These are phyloP conservation scores for Phragmites australis DNA, from an alignment of 176 grass and related monocot genomes.

Conservation along the genomic window DNA sequence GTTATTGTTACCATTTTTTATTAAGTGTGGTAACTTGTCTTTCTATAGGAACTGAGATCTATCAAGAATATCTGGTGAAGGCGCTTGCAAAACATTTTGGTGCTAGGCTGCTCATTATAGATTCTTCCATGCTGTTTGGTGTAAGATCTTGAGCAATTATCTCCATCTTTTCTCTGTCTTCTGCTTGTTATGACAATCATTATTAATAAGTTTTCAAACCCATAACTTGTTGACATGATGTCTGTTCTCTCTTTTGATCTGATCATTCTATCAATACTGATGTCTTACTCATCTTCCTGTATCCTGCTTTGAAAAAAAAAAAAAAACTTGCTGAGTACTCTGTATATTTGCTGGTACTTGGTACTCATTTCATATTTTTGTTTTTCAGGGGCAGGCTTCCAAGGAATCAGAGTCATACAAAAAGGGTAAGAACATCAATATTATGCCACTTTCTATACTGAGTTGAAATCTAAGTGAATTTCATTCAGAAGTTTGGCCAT, in stretches of 20 bases:
- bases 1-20: not conserved
- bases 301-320: not conserved
- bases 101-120: conserved; percentile 81
- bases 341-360: not conserved
- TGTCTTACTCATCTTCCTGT: not conserved
- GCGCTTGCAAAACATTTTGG: conserved; percentile 87
- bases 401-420: conserved; percentile 77
- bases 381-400: conserved; percentile 68
- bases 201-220: conserved; percentile 8
- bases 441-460: not conserved
- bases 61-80: conserved; percentile 91
- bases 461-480: not conserved
- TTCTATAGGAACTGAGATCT: conserved; percentile 91
- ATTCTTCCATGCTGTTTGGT: conserved; percentile 72
- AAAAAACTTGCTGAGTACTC: not conserved
- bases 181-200: not conserved
- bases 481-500: not conserved
- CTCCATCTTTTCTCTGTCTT: not conserved
- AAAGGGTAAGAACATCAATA: conserved; percentile 53
- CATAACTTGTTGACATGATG: not conserved
- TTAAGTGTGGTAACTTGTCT: conserved; percentile 13
- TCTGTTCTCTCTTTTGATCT: not conserved
- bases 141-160: conserved; percentile 57
- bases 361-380: conserved; percentile 35
- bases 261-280: not conserved